Evolutionary conservation across 73 alveolate genomes (phyloP).

Genomic region (Paramecium octaurelia): DNA sequence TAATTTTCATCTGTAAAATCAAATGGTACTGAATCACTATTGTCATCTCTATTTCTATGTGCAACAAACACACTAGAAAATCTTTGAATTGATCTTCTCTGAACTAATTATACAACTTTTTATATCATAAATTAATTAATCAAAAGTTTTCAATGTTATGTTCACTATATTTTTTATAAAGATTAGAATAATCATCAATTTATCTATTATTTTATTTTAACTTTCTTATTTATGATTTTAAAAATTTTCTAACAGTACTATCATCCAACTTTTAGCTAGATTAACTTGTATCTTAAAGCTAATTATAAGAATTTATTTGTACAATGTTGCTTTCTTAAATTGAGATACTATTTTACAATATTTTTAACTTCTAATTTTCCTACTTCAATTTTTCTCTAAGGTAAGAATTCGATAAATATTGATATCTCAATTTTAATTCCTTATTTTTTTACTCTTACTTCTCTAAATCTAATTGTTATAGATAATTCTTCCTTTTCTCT

Average conservation of each 20-base stretch:
- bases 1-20: slow-evolving; percentile 84
- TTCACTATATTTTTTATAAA: slow-evolving; percentile 16
- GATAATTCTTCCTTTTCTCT: neutral
- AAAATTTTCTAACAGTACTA: neutral
- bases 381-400: neutral
- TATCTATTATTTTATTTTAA: neutral
- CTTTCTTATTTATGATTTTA: neutral
- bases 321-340: neutral
- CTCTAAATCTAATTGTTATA: neutral
- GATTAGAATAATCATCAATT: slow-evolving; percentile 35
- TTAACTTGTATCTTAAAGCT: neutral
- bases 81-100: neutral
- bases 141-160: slow-evolving; percentile 27
- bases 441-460: neutral
- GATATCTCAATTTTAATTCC: neutral
- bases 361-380: neutral
- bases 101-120: slow-evolving; percentile 24
- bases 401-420: neutral
- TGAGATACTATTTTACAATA: neutral
- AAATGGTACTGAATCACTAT: slow-evolving; percentile 79
- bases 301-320: neutral
- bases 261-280: neutral
- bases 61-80: slow-evolving; percentile 34
- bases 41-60: slow-evolving; percentile 62
- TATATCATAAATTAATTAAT: slow-evolving; percentile 19